These are phyloP conservation scores for Striga asiatica DNA, from an alignment of 257 asterid species.

Conservation along the genomic window DNA sequence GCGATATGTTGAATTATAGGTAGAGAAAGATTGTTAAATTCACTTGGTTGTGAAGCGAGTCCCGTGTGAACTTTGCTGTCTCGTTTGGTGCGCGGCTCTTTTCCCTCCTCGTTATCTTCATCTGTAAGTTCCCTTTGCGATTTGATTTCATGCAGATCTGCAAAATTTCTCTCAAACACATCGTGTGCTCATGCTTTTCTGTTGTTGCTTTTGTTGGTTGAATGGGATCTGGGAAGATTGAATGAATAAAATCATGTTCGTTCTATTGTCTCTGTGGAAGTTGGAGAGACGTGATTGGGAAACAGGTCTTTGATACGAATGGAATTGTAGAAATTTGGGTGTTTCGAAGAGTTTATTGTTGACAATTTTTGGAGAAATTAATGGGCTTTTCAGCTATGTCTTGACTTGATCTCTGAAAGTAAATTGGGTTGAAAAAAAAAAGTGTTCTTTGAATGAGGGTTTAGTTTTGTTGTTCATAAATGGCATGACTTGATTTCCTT, in stretches of 20 bases:
- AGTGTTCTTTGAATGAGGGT: not conserved
- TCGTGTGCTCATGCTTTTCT: not conserved
- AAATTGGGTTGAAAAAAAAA: not conserved
- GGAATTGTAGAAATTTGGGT: constrained; percentile 10
- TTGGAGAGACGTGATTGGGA: too few relatives aligned
- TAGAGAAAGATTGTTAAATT: not conserved
- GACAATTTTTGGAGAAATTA: not conserved
- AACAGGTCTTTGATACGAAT: too few relatives aligned
- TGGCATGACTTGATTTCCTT: too few relatives aligned
- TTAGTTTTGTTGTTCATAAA: too few relatives aligned
- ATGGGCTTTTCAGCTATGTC: constrained; percentile 4
- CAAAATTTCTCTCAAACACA: not conserved
- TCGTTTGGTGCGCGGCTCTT: not conserved
- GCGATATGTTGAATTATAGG: not conserved
- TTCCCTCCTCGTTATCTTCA: not conserved
- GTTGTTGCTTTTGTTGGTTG: not conserved
- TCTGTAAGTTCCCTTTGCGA: not conserved
- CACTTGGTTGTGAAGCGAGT: not conserved
- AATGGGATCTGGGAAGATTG: not conserved
- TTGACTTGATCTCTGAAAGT: constrained; percentile 7
- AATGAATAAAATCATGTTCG: too few relatives aligned
- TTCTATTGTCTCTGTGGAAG: too few relatives aligned
- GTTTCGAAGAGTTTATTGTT: constrained; percentile 6
- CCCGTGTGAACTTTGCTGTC: too few relatives aligned
- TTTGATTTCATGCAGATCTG: not conserved